Evolutionary conservation across 1,284 basidiomycete species (phyloP).

Genomic region (Rhodotorula sp.): DNA sequence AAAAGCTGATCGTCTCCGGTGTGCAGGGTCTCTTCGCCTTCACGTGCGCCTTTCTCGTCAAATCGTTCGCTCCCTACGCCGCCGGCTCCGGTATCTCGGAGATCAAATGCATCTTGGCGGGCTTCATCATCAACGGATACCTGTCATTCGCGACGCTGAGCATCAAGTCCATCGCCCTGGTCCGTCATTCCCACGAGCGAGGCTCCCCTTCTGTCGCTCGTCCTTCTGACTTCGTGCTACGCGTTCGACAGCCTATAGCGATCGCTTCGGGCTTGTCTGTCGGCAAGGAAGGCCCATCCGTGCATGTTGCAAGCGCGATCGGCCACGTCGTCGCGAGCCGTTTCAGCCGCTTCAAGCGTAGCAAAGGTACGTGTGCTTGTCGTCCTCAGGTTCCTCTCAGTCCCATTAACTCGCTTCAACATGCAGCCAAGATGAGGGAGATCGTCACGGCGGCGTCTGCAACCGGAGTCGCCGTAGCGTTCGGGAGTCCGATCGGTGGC

Average conservation of each 20-base stretch:
- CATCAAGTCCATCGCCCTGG: conserved; percentile 87
- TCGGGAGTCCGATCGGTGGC: conserved; percentile 95
- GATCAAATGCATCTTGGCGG: conserved; percentile 97
- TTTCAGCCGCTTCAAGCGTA: conserved; percentile 78
- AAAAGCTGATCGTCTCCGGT: background rate
- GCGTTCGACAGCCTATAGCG: conserved; percentile 71
- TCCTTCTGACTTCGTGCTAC: conserved; percentile 15
- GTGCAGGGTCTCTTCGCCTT: conserved; percentile 71
- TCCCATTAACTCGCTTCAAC: background rate
- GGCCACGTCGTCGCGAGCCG: conserved; percentile 80
- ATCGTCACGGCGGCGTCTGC: conserved; percentile 93
- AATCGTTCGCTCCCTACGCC: conserved; percentile 85
- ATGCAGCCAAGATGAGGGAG: conserved; percentile 86
- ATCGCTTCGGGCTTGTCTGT: conserved; percentile 96
- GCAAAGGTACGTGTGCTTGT: conserved; percentile 64
- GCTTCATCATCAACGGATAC: conserved; percentile 95
- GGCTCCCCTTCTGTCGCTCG: background rate
- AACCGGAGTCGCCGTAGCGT: conserved; percentile 94
- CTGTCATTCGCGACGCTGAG: conserved; percentile 82
- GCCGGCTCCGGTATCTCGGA: conserved; percentile 98
- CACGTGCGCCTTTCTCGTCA: conserved; percentile 81
- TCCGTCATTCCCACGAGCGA: conserved; percentile 50
- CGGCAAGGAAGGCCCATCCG: conserved; percentile 97
- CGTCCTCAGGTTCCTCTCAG: background rate
- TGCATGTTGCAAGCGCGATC: conserved; percentile 93